Base-by-base conservation (phyloP, 768 basidiomycete species). In the Pulveroboletus ravenelii region DNA sequence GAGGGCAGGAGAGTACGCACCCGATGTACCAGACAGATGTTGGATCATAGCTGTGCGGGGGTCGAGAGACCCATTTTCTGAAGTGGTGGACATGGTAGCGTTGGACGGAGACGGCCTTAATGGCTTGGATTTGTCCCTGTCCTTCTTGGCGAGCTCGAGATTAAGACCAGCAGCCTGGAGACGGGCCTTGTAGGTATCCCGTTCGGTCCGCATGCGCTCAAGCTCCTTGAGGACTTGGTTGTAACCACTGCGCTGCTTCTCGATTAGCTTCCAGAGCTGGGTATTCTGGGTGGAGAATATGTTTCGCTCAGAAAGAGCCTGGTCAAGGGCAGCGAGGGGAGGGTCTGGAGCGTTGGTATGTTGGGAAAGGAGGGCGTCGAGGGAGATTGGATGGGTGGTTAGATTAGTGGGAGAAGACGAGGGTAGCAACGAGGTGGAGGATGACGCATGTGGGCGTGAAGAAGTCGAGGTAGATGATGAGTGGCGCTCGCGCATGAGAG, bases 231-330 rank as follows among this genome's bases (percentile, higher is more conserved):
- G 73, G 48, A 90, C 80, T 50, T 87, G 82, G 52, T 79, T 81
- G 63, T 89, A 89, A n/a, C 84, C 88, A 18, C 80, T 69, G 48
- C 90, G 80, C 67, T 93, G 90, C 66, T 93, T 94, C 76, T 94
- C 91, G 63, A 95, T 85, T 55, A 94, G 78, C 68, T 93, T 94
- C 93, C 93, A 95, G 18, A 95, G 81, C 70, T 94, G 91, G 14
- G 84, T 72, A 65, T 95, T 95, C 73, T 95, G 93, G 5, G 81
- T 70, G 10, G 86, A 80, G 44, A 93, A 80, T 36, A 73, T 69
- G 62, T 94, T 95, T 56, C 93, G 81, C 61, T 97, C 93, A 14
- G 76, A 75, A 25, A 95, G 74, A 8, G 84, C 81, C 51, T 83
- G 79, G 23, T 92, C 89, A 27, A 95, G 77, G 3, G 93, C 91